Evolutionary conservation across 257 asterid species (phyloP).

Genomic region (Gentiana macrophylla): DNA sequence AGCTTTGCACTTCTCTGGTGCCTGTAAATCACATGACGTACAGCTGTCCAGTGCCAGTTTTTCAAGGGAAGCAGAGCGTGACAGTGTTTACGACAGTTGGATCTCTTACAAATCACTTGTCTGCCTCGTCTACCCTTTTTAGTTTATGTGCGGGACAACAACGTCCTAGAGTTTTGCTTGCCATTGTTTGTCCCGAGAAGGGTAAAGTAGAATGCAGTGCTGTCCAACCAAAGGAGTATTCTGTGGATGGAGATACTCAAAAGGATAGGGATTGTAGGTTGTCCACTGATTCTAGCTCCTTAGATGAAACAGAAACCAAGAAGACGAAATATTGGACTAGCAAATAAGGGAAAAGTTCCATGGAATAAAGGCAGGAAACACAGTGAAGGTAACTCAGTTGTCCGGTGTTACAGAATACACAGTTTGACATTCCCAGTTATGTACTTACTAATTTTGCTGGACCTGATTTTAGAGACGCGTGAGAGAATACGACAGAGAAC

Average conservation of each 20-base stretch:
- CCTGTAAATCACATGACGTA: slow-evolving; percentile 18
- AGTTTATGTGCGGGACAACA: slow-evolving; percentile 19
- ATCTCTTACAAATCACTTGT: slow-evolving; percentile 22
- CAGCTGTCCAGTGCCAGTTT: slow-evolving; percentile 9
- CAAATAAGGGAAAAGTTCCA: slow-evolving; percentile 75
- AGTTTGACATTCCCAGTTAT: background rate
- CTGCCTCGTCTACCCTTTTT: slow-evolving; percentile 17
- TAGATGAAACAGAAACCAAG: slow-evolving; percentile 25
- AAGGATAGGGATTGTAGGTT: slow-evolving; percentile 4
- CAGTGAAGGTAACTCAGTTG: slow-evolving; percentile 47
- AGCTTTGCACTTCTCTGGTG: slow-evolving; percentile 29
- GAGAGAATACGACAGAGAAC: slow-evolving; percentile 63
- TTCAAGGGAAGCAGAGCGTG: slow-evolving; percentile 9
- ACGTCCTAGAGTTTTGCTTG: slow-evolving; percentile 18
- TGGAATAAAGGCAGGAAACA: slow-evolving; percentile 91
- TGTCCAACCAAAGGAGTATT: slow-evolving; percentile 14
- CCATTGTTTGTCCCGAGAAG: slow-evolving; percentile 15
- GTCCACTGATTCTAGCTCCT: slow-evolving; percentile 9
- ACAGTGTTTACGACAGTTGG: slow-evolving; percentile 10
- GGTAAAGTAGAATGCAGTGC: slow-evolving; percentile 12
- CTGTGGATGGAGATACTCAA: slow-evolving; percentile 14
- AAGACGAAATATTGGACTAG: slow-evolving; percentile 29
- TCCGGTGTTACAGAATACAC: slow-evolving; percentile 3
- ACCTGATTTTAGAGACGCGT: slow-evolving; percentile 52
- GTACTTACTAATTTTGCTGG: slow-evolving; percentile 8